Conservation (phyloP, 1,284 basidiomycete species). For the Malassezia globosa region DNA sequence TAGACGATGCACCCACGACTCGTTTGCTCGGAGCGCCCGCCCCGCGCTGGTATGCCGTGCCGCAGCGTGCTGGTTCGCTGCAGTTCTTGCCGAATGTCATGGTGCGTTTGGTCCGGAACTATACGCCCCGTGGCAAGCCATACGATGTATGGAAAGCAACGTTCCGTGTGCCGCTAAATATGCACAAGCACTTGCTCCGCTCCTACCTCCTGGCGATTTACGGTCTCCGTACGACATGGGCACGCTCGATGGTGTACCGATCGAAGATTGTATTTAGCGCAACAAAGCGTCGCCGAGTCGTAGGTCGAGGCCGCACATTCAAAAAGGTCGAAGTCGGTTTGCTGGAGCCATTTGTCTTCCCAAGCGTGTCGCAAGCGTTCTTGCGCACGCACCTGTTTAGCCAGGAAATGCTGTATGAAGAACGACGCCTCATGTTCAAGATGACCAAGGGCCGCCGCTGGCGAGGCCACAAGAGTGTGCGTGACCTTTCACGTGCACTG, state of each 20-base stretch:
- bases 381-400: constrained; percentile 23
- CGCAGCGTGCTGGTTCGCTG: constrained; percentile 55
- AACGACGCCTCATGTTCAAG: constrained; percentile 26
- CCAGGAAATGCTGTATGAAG: constrained; percentile 32
- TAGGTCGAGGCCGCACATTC: constrained; percentile 26
- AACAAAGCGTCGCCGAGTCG: constrained; percentile 52
- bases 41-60: constrained; percentile 35
- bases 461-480: constrained; percentile 23
- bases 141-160: constrained; percentile 93
- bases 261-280: constrained; percentile 24
- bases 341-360: constrained; percentile 44
- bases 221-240: constrained; percentile 68
- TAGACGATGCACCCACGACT: constrained; percentile 37
- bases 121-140: constrained; percentile 62
- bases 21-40: constrained; percentile 20
- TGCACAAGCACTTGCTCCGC: constrained; percentile 83
- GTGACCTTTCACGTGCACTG: constrained; percentile 5
- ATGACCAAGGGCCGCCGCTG: constrained; percentile 35
- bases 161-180: constrained; percentile 67
- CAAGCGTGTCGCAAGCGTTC: constrained; percentile 31
- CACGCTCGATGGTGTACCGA: constrained; percentile 75
- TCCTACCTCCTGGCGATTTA: constrained; percentile 74
- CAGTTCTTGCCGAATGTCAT: constrained; percentile 79
- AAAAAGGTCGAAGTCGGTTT: constrained; percentile 46
- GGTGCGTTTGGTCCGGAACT: constrained; percentile 72